These are phyloP conservation scores for Penicilliopsis zonata DNA, from an alignment of 495 filamentous ascomycete species.

Conservation along the genomic window DNA sequence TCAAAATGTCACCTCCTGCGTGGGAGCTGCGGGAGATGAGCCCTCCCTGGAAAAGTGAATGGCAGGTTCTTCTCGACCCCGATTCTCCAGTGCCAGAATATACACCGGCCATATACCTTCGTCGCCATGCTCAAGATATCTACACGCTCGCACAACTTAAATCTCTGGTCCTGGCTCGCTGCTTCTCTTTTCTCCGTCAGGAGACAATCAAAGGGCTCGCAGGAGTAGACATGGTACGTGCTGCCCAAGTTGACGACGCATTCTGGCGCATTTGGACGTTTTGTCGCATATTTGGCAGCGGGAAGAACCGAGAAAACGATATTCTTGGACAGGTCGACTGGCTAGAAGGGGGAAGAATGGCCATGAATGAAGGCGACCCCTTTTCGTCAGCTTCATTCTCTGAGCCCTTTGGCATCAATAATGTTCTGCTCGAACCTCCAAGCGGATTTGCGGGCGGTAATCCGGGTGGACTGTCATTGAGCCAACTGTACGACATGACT, in stretches of 20 bases:
- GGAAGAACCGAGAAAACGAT: slow-evolving; percentile 48
- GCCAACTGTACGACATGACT: slow-evolving; percentile 51
- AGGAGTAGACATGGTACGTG: slow-evolving; percentile 33
- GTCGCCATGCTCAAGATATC: slow-evolving; percentile 43
- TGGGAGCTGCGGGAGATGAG: slow-evolving; percentile 57
- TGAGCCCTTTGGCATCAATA: slow-evolving; percentile 38
- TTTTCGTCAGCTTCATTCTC: slow-evolving; percentile 22
- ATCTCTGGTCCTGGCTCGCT: slow-evolving; percentile 45
- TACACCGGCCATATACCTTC: slow-evolving; percentile 42
- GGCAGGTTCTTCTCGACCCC: slow-evolving; percentile 27
- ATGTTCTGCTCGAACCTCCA: slow-evolving; percentile 44
- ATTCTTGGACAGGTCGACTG: slow-evolving; percentile 53
- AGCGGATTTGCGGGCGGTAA: slow-evolving; percentile 50
- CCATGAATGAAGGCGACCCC: slow-evolving; percentile 24
- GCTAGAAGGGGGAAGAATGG: slow-evolving; percentile 45
- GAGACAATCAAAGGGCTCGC: slow-evolving; percentile 45
- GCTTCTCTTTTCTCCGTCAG: slow-evolving; percentile 43
- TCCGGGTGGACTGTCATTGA: slow-evolving; percentile 36
- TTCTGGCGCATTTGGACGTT: slow-evolving; percentile 64
- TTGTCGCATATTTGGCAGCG: slow-evolving; percentile 52
- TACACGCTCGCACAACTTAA: slow-evolving; percentile 49
- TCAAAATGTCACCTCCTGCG: slow-evolving; percentile 47
- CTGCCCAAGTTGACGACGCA: slow-evolving; percentile 48
- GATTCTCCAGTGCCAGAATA: slow-evolving; percentile 43
- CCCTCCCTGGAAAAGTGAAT: slow-evolving; percentile 38